Evolutionary conservation across 345 rosid species (phyloP).

Genomic region (Boechera stricta): DNA sequence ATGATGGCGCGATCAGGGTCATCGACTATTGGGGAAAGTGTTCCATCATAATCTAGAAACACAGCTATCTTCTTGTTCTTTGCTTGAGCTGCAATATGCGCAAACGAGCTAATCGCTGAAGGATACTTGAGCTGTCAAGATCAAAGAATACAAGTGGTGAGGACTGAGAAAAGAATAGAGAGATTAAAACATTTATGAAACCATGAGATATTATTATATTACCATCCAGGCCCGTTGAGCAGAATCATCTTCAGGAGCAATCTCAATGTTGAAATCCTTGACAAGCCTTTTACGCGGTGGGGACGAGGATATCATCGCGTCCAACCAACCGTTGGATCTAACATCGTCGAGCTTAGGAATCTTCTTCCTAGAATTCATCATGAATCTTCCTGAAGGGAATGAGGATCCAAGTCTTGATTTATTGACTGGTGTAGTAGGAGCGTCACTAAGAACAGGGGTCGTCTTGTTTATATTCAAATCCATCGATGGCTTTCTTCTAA

Average conservation of each 20-base stretch:
- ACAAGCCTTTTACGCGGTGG: slow-evolving; percentile 87
- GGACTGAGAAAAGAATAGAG: not conserved
- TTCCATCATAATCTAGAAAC: slow-evolving; percentile 93
- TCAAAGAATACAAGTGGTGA: not conserved
- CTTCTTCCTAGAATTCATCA: slow-evolving; percentile 65
- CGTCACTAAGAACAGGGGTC: slow-evolving; percentile 73
- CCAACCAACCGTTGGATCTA: slow-evolving; percentile 87
- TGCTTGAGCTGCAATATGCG: slow-evolving; percentile 61
- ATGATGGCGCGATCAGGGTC: slow-evolving; percentile 87
- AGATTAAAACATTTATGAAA: not conserved
- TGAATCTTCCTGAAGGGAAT: slow-evolving; percentile 59
- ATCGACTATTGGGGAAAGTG: slow-evolving; percentile 97
- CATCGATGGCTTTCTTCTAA: slow-evolving; percentile 48
- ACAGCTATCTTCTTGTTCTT: slow-evolving; percentile 79
- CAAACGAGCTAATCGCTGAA: slow-evolving; percentile 79
- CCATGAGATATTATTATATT: slow-evolving; percentile 17
- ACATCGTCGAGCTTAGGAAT: slow-evolving; percentile 83
- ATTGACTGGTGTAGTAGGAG: slow-evolving; percentile 58
- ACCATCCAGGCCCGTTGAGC: slow-evolving; percentile 83
- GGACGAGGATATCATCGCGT: slow-evolving; percentile 94
- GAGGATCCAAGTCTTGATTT: slow-evolving; percentile 77
- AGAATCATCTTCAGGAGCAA: slow-evolving; percentile 68
- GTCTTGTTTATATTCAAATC: slow-evolving; percentile 72
- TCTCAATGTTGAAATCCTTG: slow-evolving; percentile 61
- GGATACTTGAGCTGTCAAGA: slow-evolving; percentile 76